phyloP scores from a whole-genome alignment of 306 rosid species.

The Prinsepia uniflora region DNA sequence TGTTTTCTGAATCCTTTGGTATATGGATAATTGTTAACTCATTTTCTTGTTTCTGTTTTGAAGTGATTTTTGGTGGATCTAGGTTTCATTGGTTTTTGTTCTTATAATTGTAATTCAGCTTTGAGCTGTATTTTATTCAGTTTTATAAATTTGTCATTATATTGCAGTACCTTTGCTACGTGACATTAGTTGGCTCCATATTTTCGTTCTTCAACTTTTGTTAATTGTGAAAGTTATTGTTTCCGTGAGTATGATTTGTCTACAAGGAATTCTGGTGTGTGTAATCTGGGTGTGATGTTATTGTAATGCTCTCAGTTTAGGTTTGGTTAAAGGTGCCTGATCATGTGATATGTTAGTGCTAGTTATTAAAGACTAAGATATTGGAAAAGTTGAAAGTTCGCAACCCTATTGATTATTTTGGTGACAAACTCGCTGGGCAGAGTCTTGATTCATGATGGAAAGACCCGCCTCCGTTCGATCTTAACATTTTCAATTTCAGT shows the following conservation, averaged over 20 bases:
- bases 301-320: neutral
- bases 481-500: neutral
- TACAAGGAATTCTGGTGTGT: neutral
- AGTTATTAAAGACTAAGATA: neutral
- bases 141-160: neutral
- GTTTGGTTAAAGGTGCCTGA: neutral
- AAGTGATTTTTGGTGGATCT: conserved; percentile 6
- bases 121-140: no score
- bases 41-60: neutral
- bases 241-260: neutral
- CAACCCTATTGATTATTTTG: neutral
- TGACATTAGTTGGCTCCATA: neutral
- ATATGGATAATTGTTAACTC: neutral
- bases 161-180: neutral
- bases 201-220: neutral
- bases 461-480: neutral
- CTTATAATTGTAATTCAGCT: neutral
- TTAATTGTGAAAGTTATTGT: neutral
- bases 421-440: no score
- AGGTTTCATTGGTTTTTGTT: neutral
- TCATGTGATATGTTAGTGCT: neutral
- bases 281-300: neutral
- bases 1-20: no score
- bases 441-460: neutral
- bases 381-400: neutral